Base-by-base conservation (phyloP, 1,139 yeast genomes). In the Tardiomyces digboiensis region DNA sequence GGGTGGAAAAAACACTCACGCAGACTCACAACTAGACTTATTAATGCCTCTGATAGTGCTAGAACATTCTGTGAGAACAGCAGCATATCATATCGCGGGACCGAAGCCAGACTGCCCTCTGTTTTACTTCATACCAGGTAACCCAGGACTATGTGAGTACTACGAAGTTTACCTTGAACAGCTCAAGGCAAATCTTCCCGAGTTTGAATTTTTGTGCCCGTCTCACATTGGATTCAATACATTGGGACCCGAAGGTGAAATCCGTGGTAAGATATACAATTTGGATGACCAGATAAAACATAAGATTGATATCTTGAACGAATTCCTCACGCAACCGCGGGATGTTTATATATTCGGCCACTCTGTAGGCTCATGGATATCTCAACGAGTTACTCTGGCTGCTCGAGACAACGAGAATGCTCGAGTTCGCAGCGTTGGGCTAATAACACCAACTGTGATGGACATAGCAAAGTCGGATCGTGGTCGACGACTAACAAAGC, bases 111-210 rank as follows among this genome's bases (percentile, higher is more conserved):
- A 10, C 19, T 8, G 19, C 12, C 72, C 72, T 1, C 49, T 75
- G 36, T 52, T 80, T 29, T 64, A 76, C n/a, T 66, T 80, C 48
- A 68, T 80, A 10, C 86, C 87, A 0, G 87, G 87, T 0, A 80
- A 80, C 50, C 87, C 87, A 0, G 87, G 86, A 0, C 58, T 80
- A 20, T 71, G 76, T 23, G 79, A 77, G 49, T 80, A 70, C 57
- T 80, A 80, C 56, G 65, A 65, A 10, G 68, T 72, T 1, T 80
- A 75, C 53, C 61, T 80, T 36, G 65, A 64, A 29, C 56, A 66
- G 33, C 57, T 80, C 42, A 76, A 76, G 43, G 48, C 57, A 29
- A 55, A 57, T 33, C 59, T 66, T 42, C 80, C 82, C 0, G 57
- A 61, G 2, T 63, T 67, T 42, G 82, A 77, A 53, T 52, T 76